Percentiles rank a stretch among this genome's conserved stretches.
Evolutionary conservation across 345 rosid species (phyloP).

Genomic region (Pseudoturritis turrita): DNA sequence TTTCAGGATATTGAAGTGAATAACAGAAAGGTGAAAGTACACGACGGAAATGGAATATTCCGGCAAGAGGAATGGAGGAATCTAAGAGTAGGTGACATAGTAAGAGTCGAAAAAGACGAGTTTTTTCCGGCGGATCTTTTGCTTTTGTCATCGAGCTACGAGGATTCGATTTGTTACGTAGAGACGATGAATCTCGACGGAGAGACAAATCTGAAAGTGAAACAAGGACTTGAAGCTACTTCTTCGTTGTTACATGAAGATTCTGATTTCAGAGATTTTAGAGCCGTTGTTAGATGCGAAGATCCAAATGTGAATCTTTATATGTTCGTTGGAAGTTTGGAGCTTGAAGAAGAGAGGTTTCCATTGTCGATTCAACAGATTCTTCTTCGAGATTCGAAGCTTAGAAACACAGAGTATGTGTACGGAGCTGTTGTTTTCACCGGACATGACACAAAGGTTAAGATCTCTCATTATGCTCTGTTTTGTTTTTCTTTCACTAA

Average conservation of each 20-base stretch:
- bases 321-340: constrained; percentile 70
- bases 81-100: constrained; percentile 82
- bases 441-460: constrained; percentile 80
- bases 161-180: constrained; percentile 82
- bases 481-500: background rate
- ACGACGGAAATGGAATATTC: constrained; percentile 52
- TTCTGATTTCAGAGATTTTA: constrained; percentile 54
- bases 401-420: constrained; percentile 75
- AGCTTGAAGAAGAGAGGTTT: constrained; percentile 47
- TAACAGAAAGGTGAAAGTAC: constrained; percentile 73
- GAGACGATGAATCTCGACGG: constrained; percentile 99
- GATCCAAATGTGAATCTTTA: constrained; percentile 92
- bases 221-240: constrained; percentile 77
- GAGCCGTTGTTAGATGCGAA: constrained; percentile 67
- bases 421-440: constrained; percentile 85
- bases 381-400: constrained; percentile 85
- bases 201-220: constrained; percentile 91
- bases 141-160: constrained; percentile 78
- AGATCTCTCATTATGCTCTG: background rate
- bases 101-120: constrained; percentile 80
- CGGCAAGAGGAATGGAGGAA: constrained; percentile 60
- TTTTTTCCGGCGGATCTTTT: constrained; percentile 90
- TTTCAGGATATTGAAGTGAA: constrained; percentile 79
- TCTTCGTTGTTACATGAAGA: constrained; percentile 50
- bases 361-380: constrained; percentile 83